Evolutionary conservation across 257 asterid genomes (phyloP), one percentile per base, ranked within the genome.

Genomic region (Jacaranda mimosifolia): DNA sequence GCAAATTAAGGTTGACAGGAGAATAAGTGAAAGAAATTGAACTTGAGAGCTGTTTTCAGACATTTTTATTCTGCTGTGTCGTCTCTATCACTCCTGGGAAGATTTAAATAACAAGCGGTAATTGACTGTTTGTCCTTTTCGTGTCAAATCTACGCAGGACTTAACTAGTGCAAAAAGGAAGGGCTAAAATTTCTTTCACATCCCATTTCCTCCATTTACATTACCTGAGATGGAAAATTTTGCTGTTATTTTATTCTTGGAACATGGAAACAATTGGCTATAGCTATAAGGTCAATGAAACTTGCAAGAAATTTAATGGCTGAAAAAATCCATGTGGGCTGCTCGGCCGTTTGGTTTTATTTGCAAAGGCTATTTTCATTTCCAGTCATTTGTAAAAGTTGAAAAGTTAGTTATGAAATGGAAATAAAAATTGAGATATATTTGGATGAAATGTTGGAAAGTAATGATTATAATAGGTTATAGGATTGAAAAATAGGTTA

Each of bases 21-120:
- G 64, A 70, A 70, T 6, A 70, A 70, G 52, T 32, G 46, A 70
- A 52, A 35, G 60, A 48, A 21, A 26, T 51, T 15, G 63, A 69
- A 56, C 17, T 0, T 21, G 64, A 58, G 39, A 18, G 1, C 7
- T 7, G 19, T 19, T 58, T 58, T 60, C 11, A 60, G 43, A 35
- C 67, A 60, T 60, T 35, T 26, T 26, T 26, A 26, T 35, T 60
- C 45, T 9, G 38, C 7, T 56, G 39, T 58, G 40, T 19, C 18
- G 6, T 21, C 3, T 58, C 39, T 58, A 7, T n/a, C 17, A 10
- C 19, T 56, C 1, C 1, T 17, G 35, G 32, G 5, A 18, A 57
- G 5, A 18, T 18, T 18, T 57, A 57, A 42, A 42, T 42, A 42
- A 42, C 9, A 5, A 5, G 46, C 7, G 46, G 7, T 52, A 15